Conservation (phyloP, 1,139 yeast genomes). For the Kodamaea sp. region DNA sequence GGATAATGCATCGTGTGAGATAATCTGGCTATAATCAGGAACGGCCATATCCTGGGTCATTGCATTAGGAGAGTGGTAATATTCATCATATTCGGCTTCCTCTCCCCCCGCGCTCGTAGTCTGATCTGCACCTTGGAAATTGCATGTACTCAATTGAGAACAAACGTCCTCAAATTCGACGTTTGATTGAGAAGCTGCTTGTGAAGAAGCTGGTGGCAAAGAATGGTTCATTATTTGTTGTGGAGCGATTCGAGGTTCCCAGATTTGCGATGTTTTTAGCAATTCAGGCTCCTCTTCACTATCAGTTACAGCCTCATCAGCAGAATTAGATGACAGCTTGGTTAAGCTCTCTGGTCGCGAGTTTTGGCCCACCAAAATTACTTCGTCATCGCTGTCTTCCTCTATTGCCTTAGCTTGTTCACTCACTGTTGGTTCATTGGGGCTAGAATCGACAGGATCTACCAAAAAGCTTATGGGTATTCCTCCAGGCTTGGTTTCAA, state of each 20-base stretch:
- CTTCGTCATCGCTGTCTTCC: constrained; percentile 7
- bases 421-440: neutral
- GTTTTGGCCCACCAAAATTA: constrained; percentile 5
- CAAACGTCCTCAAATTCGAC: neutral
- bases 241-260: too few species aligned
- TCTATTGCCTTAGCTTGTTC: neutral
- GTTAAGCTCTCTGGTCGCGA: too few species aligned
- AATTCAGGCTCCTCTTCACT: constrained; percentile 18
- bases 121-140: constrained; percentile 15
- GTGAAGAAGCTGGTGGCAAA: too few species aligned
- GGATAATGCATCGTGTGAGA: too few species aligned
- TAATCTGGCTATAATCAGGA: too few species aligned
- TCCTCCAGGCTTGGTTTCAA: too few species aligned
- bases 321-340: neutral
- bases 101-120: constrained; percentile 4
- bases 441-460: neutral
- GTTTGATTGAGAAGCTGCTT: too few species aligned
- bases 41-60: too few species aligned
- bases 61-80: too few species aligned
- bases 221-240: neutral
- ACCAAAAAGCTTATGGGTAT: constrained; percentile 1
- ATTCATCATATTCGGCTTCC: neutral
- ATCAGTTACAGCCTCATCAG: constrained; percentile 13
- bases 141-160: constrained; percentile 11
- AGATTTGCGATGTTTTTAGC: constrained; percentile 8